Percentiles rank a stretch among this genome's conserved stretches.
phyloP scores from a whole-genome alignment of 805 yeast species.

The Cyberlindnera mrakii region DNA sequence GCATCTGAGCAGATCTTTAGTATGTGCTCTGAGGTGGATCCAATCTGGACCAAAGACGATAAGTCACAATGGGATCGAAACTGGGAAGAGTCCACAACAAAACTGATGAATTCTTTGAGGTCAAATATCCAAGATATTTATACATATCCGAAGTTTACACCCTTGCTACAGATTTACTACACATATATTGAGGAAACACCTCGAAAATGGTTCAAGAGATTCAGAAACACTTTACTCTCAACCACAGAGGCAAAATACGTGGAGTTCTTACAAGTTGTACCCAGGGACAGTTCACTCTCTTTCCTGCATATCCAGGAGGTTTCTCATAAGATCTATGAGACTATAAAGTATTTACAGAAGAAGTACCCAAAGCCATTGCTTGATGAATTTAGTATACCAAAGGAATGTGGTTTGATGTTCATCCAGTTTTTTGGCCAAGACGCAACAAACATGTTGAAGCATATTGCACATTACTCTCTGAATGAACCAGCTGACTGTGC shows the following conservation, averaged over 20 bases:
- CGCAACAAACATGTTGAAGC: constrained; percentile 42
- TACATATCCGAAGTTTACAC: constrained; percentile 52
- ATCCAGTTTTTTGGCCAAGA: constrained; percentile 50
- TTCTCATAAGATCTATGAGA: constrained; percentile 45
- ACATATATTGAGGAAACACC: constrained; percentile 36
- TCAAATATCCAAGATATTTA: constrained; percentile 36
- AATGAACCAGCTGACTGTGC: constrained; percentile 33
- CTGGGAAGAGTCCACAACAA: constrained; percentile 39
- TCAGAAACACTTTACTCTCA: constrained; percentile 30
- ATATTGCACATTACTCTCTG: constrained; percentile 36
- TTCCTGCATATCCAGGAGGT: constrained; percentile 51
- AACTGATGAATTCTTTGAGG: constrained; percentile 39
- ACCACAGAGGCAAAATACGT: constrained; percentile 41
- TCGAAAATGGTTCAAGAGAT: constrained; percentile 32
- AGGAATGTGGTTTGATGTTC: constrained; percentile 41
- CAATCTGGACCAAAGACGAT: constrained; percentile 39
- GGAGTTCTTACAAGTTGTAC: constrained; percentile 41
- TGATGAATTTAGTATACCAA: constrained; percentile 48
- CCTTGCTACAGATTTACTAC: constrained; percentile 42
- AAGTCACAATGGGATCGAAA: constrained; percentile 44
- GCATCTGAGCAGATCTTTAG: background rate
- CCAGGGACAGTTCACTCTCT: constrained; percentile 49
- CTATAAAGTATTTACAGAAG: constrained; percentile 48
- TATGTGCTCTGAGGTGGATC: constrained; percentile 17
- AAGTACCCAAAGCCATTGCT: constrained; percentile 56